A percentile compares a stretch with the other conserved stretches of the same genome.
Evolutionary conservation across 345 rosid species (phyloP).

Genomic region (Populus pruinosa): DNA sequence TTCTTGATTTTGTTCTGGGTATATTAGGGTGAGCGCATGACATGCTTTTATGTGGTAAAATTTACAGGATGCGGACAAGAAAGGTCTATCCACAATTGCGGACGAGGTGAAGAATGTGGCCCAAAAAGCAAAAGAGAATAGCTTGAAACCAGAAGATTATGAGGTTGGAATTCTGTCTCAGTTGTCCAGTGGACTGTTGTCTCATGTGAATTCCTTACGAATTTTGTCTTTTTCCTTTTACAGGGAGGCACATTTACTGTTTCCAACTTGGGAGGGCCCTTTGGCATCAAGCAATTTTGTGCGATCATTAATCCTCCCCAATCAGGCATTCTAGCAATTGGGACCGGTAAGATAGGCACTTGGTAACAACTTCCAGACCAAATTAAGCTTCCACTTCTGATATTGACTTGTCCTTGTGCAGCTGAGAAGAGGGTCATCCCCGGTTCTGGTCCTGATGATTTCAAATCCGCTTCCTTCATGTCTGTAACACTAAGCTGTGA

Average conservation of each 20-base stretch:
- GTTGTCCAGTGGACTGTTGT: neutral
- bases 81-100: slow-evolving; percentile 76
- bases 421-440: slow-evolving; percentile 92
- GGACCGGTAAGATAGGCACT: slow-evolving; percentile 56
- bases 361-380: neutral
- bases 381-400: neutral
- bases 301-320: slow-evolving; percentile 97
- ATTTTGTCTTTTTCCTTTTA: slow-evolving; percentile 12
- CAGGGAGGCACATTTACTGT: slow-evolving; percentile 98
- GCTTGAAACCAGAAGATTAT: slow-evolving; percentile 90
- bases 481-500: slow-evolving; percentile 88
- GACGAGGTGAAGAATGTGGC: slow-evolving; percentile 85
- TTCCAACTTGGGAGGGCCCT: slow-evolving; percentile 97
- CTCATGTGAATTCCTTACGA: neutral
- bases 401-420: slow-evolving; percentile 24
- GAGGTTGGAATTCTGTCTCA: slow-evolving; percentile 47
- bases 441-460: slow-evolving; percentile 59
- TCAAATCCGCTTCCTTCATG: slow-evolving; percentile 75
- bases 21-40: neutral
- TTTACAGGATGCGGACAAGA: slow-evolving; percentile 87
- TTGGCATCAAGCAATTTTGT: slow-evolving; percentile 88
- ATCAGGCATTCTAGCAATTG: slow-evolving; percentile 89
- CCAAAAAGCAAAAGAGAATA: slow-evolving; percentile 83
- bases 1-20: neutral
- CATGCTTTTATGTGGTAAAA: neutral